Base-by-base conservation (phyloP, 495 filamentous ascomycete species). In the Friedmanniomyces endolithicus region DNA sequence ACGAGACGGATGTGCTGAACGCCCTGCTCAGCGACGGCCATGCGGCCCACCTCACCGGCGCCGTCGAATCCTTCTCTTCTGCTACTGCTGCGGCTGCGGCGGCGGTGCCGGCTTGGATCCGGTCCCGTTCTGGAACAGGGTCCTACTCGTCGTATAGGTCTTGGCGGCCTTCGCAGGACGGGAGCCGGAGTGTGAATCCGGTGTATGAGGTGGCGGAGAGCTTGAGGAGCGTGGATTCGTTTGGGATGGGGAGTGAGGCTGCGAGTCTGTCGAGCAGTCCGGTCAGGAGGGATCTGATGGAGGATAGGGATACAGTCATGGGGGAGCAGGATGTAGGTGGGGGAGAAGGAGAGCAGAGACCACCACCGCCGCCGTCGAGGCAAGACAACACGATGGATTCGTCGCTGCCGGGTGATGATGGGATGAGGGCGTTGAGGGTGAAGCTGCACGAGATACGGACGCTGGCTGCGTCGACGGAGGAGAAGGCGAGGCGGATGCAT, bases 401-500 rank as follows among this genome's bases (percentile, higher is more conserved):
- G 50, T 59, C 73, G 20, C 71, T 98, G 47, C 94, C 92, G 0
- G 92, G 84, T 61, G 88, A 99, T 67, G 92, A 99, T 74, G 92
- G 92, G 29, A 95, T 94, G 86, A 74, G 80, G 8, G 68, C 70
- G 50, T 68, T 97, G 53, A 74, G 92, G 52, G 77, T 73, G 56
- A 83, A 81, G 67, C 90, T 99, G 56, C 76, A 86, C 37, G 77
- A 76, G 31, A 90, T 99, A 53, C 81, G 87, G 55, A 69, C 77
- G 16, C 73, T 79, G 58, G 73, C 79, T 9, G 71, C 85, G 23
- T 68, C 80, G n/a, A 80, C 78, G 53, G 68, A 75, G 17, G 82
- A 89, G 55, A 95, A 90, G 72, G 92, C 94, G 24, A 79, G 73
- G 54, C 69, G 85, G 73, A 84, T 99, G 69, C 92, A 97, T 68